Evolutionary conservation across 1,284 basidiomycete genomes (phyloP).

Genomic region (Phlebopus sp.): DNA sequence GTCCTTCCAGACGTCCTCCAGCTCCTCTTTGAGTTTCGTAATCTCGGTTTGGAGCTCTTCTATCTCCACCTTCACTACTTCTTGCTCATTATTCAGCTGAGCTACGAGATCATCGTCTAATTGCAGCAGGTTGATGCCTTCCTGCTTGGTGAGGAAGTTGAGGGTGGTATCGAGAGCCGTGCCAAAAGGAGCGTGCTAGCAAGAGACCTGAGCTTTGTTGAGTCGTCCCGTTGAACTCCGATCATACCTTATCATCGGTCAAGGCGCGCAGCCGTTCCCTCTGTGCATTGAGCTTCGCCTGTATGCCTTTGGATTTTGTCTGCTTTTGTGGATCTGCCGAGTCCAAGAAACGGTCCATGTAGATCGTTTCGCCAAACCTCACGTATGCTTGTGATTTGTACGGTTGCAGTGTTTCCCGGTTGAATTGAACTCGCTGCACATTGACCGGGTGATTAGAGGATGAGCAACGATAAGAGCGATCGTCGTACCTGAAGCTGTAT

Average conservation of each 20-base stretch:
- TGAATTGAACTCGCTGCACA: conserved; percentile 90
- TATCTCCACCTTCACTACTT: conserved; percentile 58
- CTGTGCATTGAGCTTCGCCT: conserved; percentile 58
- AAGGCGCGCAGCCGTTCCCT: conserved; percentile 68
- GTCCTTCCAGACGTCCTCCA: conserved; percentile 79
- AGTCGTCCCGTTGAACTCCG: neutral
- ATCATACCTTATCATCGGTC: conserved; percentile 64
- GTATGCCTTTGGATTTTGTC: conserved; percentile 65
- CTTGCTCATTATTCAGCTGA: conserved; percentile 52
- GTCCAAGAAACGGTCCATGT: conserved; percentile 91
- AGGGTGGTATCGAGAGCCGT: conserved; percentile 51
- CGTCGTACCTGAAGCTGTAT: conserved; percentile 85
- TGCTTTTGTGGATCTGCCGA: conserved; percentile 70
- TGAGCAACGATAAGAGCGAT: neutral
- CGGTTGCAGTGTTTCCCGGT: conserved; percentile 82
- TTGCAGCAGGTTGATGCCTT: conserved; percentile 39
- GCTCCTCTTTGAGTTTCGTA: conserved; percentile 58
- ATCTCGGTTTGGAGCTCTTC: conserved; percentile 56
- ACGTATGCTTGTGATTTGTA: conserved; percentile 97
- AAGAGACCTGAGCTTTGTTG: neutral
- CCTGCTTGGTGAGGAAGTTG: conserved; percentile 53
- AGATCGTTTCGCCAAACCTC: conserved; percentile 83
- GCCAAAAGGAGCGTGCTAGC: conserved; percentile 56
- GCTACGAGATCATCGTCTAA: conserved; percentile 54
- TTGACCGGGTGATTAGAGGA: neutral